These are phyloP conservation scores for Lactarius quietus DNA, from an alignment of 768 basidiomycete species.

Conservation along the genomic window DNA sequence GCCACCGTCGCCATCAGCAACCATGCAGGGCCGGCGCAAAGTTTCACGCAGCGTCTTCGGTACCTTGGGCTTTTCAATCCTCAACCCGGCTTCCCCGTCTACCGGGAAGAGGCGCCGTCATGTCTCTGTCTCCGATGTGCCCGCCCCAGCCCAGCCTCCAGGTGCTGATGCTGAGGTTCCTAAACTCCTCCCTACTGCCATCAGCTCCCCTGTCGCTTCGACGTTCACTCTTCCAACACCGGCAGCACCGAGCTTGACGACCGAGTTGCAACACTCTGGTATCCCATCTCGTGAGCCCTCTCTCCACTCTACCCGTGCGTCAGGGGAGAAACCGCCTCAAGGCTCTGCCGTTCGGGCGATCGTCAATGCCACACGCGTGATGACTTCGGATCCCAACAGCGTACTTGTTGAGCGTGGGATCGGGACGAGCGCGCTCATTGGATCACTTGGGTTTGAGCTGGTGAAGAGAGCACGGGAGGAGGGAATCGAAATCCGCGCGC, in stretches of 20 bases:
- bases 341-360: constrained; percentile 73
- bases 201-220: constrained; percentile 18
- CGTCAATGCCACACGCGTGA: constrained; percentile 79
- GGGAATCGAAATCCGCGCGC: constrained; percentile 46
- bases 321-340: constrained; percentile 41
- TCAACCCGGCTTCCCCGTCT: constrained; percentile 42
- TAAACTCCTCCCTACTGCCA: not conserved
- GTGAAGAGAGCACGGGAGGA: constrained; percentile 66
- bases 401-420: constrained; percentile 68
- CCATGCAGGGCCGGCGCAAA: constrained; percentile 37
- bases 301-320: constrained; percentile 9
- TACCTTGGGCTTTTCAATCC: constrained; percentile 63
- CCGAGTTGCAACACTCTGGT: constrained; percentile 20
- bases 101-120: constrained; percentile 24
- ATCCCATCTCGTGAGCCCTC: constrained; percentile 23
- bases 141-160: not conserved
- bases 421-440: constrained; percentile 60
- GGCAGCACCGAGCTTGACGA: constrained; percentile 22
- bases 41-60: constrained; percentile 66
- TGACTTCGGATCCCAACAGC: constrained; percentile 74
- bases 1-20: constrained; percentile 19
- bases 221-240: constrained; percentile 14
- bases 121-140: constrained; percentile 10
- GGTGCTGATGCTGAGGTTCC: not conserved
- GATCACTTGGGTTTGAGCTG: constrained; percentile 61